Evolutionary conservation across 192 early-diverging fungal genomes (phyloP).

Genomic region (Coemansia sp.): DNA sequence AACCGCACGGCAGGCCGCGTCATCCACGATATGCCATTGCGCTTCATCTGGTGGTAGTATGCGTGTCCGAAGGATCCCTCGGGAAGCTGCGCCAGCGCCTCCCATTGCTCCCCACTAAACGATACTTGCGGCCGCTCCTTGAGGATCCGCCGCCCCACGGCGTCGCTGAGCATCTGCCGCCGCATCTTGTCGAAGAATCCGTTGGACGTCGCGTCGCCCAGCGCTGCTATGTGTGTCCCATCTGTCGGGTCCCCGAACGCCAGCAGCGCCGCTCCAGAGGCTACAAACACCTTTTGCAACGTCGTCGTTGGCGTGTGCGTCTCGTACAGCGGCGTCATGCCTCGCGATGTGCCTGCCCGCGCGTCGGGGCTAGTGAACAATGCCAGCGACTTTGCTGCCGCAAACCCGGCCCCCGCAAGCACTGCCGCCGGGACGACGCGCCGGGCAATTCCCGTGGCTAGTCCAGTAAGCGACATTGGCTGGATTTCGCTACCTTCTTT

Average conservation of each 20-base stretch:
- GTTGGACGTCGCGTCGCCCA: constrained; percentile 88
- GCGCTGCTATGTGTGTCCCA: constrained; percentile 46
- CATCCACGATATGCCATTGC: constrained; percentile 77
- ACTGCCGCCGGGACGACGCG: constrained; percentile 27
- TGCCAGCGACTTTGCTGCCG: constrained; percentile 30
- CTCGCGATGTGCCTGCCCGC: constrained; percentile 21
- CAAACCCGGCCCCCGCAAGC: constrained; percentile 27
- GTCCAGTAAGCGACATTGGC: constrained; percentile 28
- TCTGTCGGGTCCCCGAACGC: constrained; percentile 75
- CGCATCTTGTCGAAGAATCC: constrained; percentile 68
- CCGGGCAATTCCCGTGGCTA: constrained; percentile 23
- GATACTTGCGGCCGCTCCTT: constrained; percentile 77
- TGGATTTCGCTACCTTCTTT: not conserved
- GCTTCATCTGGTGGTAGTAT: constrained; percentile 81
- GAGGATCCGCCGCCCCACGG: constrained; percentile 78
- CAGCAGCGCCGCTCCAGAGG: constrained; percentile 73
- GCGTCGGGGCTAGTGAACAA: constrained; percentile 54
- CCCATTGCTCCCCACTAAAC: constrained; percentile 66
- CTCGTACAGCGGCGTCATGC: constrained; percentile 56
- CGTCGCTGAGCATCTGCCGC: constrained; percentile 72
- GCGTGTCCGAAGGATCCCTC: constrained; percentile 79
- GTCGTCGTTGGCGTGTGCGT: constrained; percentile 66
- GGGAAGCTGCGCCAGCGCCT: constrained; percentile 59
- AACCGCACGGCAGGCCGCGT: constrained; percentile 79
- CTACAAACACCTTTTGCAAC: constrained; percentile 63